Evolutionary conservation across 768 basidiomycete genomes (phyloP).

Genomic region (Leccinum aurantiacum): DNA sequence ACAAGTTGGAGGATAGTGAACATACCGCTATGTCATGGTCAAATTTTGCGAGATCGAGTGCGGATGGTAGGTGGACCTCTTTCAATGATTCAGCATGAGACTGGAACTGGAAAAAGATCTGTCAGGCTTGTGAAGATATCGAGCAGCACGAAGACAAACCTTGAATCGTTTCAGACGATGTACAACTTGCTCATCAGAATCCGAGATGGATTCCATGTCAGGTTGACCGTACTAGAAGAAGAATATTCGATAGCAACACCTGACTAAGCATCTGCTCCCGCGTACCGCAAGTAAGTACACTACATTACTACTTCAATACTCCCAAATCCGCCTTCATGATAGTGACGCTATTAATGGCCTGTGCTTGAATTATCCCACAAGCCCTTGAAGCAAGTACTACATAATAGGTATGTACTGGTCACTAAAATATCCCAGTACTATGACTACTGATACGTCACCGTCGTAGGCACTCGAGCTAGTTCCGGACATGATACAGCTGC

Average conservation of each 20-base stretch:
- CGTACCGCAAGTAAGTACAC: too few species aligned
- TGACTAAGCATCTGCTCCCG: not conserved
- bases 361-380: too few species aligned
- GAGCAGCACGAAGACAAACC: slow-evolving; percentile 27
- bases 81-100: slow-evolving; percentile 68
- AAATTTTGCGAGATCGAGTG: slow-evolving; percentile 52
- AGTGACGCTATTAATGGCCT: too few species aligned
- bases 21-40: slow-evolving; percentile 59
- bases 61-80: slow-evolving; percentile 70
- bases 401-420: too few species aligned
- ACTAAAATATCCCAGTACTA: too few species aligned
- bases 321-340: too few species aligned
- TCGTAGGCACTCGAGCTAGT: too few species aligned
- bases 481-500: too few species aligned
- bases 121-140: not conserved
- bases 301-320: too few species aligned
- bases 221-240: not conserved
- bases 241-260: not conserved
- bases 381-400: too few species aligned
- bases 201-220: not conserved
- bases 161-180: slow-evolving; percentile 52
- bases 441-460: too few species aligned
- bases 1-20: not conserved
- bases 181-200: slow-evolving; percentile 23
- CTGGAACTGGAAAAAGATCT: slow-evolving; percentile 52